Percentiles rank a stretch among this genome's conserved stretches.
phyloP scores from a whole-genome alignment of 495 filamentous ascomycete species.

The Umbilicaria muhlenbergii region DNA sequence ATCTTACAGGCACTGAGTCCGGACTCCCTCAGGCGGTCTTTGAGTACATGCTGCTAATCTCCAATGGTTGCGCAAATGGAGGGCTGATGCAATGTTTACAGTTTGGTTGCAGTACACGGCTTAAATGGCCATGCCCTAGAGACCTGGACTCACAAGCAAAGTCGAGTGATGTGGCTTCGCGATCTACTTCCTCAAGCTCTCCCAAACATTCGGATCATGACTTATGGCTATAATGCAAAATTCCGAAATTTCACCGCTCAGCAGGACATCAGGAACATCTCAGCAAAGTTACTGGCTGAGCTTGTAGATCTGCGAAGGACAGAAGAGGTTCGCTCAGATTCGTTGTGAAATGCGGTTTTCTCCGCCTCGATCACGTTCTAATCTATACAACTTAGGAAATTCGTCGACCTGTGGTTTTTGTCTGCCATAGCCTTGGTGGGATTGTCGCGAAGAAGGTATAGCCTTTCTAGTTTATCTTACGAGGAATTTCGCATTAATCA shows the following conservation, averaged over 20 bases:
- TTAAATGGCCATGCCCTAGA: not conserved
- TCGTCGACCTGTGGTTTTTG: slow-evolving; percentile 11
- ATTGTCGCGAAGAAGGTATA: slow-evolving; percentile 10
- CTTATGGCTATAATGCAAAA: slow-evolving; percentile 15
- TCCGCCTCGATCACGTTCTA: not conserved
- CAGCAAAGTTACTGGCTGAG: slow-evolving; percentile 1
- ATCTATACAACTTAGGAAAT: not conserved
- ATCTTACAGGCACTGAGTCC: not conserved
- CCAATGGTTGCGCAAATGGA: no score
- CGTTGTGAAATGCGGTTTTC: not conserved
- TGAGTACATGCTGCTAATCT: not conserved
- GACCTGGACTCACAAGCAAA: not conserved
- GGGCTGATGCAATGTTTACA: not conserved
- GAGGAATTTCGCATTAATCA: not conserved
- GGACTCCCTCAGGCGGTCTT: not conserved
- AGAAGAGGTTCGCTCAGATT: slow-evolving; percentile 2
- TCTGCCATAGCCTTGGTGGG: slow-evolving; percentile 11
- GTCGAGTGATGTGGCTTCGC: slow-evolving; percentile 2
- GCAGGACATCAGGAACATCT: slow-evolving; percentile 1
- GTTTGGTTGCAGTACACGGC: slow-evolving; percentile 2
- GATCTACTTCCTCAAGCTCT: slow-evolving; percentile 7
- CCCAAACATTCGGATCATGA: slow-evolving; percentile 15
- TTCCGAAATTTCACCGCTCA: slow-evolving; percentile 4
- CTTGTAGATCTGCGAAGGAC: slow-evolving; percentile 1
- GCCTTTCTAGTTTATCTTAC: not conserved